These are phyloP conservation scores for Camelina neglecta DNA, from an alignment of 345 rosid genomes.

Conservation along the genomic window DNA sequence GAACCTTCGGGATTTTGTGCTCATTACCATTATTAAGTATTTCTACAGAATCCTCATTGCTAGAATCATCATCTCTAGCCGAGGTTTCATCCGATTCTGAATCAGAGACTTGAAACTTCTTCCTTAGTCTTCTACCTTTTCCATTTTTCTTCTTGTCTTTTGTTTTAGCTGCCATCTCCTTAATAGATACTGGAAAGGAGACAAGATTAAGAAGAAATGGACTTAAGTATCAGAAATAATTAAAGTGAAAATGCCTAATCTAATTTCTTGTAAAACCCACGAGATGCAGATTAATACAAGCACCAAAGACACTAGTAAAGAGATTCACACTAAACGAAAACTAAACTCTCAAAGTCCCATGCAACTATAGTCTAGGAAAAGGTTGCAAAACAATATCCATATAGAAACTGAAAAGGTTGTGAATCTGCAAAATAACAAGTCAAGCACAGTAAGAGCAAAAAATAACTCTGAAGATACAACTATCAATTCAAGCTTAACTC, in stretches of 20 bases:
- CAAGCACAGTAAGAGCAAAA: background rate
- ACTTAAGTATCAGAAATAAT: background rate
- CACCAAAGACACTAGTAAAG: constrained; percentile 9
- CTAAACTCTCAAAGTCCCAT: constrained; percentile 2
- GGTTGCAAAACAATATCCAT: constrained; percentile 13
- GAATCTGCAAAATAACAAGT: background rate
- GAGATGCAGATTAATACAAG: background rate
- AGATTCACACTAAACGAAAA: background rate
- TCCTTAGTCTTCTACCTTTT: constrained; percentile 51
- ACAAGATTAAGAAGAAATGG: background rate
- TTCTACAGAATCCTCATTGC: constrained; percentile 23
- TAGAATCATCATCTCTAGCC: constrained; percentile 23
- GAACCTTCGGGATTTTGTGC: constrained; percentile 38
- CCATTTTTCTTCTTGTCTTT: constrained; percentile 40
- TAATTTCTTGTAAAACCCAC: background rate
- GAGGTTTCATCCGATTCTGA: constrained; percentile 52
- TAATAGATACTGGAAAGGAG: constrained; percentile 36
- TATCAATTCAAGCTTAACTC: background rate
- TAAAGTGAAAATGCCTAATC: constrained; percentile 6
- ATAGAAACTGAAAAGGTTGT: background rate
- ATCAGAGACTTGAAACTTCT: constrained; percentile 51
- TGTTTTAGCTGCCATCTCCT: constrained; percentile 36
- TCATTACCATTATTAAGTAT: constrained; percentile 45
- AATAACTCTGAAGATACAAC: constrained; percentile 10
- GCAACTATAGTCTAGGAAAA: constrained; percentile 1